These are phyloP conservation scores for Solanum hybrid DNA, from an alignment of 305 asterid species.

Conservation along the genomic window DNA sequence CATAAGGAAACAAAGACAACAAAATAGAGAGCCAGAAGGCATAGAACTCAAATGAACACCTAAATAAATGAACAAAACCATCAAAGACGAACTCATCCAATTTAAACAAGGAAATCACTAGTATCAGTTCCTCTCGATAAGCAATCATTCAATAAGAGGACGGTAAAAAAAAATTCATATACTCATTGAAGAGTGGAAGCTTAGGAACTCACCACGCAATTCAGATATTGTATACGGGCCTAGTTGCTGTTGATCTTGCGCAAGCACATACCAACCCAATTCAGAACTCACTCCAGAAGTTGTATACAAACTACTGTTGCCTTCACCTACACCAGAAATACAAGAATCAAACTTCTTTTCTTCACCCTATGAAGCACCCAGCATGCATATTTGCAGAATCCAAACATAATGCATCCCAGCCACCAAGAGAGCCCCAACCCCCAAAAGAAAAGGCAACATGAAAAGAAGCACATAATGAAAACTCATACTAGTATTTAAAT, in stretches of 20 bases:
- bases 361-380: not conserved
- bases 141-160: conserved; percentile 1
- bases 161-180: not conserved
- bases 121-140: not conserved
- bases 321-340: conserved; percentile 20
- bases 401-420: not conserved
- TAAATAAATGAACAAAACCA: conserved; percentile 9
- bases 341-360: conserved; percentile 1
- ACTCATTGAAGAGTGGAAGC: not conserved
- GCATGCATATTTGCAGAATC: not conserved
- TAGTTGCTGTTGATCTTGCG: conserved; percentile 52
- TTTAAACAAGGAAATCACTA: not conserved
- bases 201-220: conserved; percentile 52
- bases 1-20: not conserved
- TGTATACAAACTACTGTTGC: conserved; percentile 9
- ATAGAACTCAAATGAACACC: conserved; percentile 16
- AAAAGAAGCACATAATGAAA: not conserved
- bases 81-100: not conserved
- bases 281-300: conserved; percentile 34
- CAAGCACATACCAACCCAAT: conserved; percentile 84
- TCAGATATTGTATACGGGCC: conserved; percentile 81
- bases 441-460: not conserved
- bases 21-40: not conserved
- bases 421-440: not conserved
- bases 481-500: not conserved